phyloP scores from a whole-genome alignment of 257 asterid genomes.

The Penstemon barbatus region DNA sequence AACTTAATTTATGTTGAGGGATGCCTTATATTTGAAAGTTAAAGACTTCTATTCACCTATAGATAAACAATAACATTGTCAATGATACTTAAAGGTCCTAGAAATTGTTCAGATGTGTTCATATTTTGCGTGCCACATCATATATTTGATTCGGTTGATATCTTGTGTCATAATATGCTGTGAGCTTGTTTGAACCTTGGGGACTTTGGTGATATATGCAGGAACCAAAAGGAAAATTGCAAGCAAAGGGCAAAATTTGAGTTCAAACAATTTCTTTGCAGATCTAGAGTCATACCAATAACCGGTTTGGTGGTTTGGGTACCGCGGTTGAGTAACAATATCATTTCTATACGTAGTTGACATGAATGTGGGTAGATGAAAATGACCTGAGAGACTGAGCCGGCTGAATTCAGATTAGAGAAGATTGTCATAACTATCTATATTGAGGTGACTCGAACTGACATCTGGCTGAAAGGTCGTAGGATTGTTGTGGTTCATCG shows the following conservation, averaged over 20 bases:
- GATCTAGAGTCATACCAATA: constrained; percentile 42
- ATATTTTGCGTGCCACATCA: too few species aligned
- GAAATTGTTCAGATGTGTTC: not conserved
- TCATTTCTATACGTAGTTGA: too few species aligned
- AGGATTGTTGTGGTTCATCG: too few species aligned
- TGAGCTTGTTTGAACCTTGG: not conserved
- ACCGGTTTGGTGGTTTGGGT: too few species aligned
- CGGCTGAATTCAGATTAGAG: too few species aligned
- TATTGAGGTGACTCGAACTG: too few species aligned
- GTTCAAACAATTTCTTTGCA: constrained; percentile 62
- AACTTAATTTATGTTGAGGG: not conserved
- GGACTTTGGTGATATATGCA: constrained; percentile 36
- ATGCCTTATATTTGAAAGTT: not conserved
- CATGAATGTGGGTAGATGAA: too few species aligned
- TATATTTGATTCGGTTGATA: not conserved
- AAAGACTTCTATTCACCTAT: not conserved
- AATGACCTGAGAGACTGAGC: too few species aligned
- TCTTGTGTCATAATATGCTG: not conserved
- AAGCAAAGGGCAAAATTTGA: constrained; percentile 41
- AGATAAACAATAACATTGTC: not conserved
- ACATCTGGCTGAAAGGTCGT: too few species aligned
- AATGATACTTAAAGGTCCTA: not conserved
- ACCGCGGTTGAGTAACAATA: too few species aligned
- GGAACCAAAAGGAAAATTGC: constrained; percentile 62
- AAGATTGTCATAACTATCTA: too few species aligned